phyloP scores from a whole-genome alignment of 139 green algal genomes.

The Choricystis sp. region DNA sequence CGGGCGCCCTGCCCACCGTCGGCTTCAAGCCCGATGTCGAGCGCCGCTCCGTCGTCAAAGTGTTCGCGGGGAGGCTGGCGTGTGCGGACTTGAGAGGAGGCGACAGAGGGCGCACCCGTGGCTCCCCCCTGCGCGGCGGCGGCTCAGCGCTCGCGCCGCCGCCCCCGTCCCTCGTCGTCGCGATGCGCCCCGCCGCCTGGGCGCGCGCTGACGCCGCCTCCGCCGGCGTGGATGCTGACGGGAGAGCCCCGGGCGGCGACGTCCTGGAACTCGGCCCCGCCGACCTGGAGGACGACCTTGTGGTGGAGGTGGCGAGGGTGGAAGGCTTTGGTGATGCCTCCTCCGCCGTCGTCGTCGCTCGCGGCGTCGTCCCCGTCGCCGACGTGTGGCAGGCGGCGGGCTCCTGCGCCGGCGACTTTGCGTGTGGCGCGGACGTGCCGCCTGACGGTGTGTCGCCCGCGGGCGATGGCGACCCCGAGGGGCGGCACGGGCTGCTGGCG shows the following conservation, averaged over 20 bases:
- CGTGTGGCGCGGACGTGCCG: not conserved
- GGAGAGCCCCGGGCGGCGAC: not conserved
- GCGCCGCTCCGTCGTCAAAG: conserved; percentile 1
- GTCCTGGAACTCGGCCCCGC: conserved; percentile 6
- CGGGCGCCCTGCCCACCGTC: conserved; percentile 2
- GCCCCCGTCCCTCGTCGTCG: not conserved
- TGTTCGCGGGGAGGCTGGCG: not conserved
- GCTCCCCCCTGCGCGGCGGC: not conserved
- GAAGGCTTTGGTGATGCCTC: not conserved
- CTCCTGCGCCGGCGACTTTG: not conserved
- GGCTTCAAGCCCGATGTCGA: conserved; percentile 1
- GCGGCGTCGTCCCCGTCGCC: conserved; percentile 2
- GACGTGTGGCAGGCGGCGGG: conserved; percentile 11
- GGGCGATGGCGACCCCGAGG: not conserved
- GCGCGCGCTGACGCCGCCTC: not conserved
- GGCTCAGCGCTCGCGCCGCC: not conserved
- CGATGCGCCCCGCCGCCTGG: not conserved
- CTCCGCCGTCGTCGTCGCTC: conserved; percentile 7
- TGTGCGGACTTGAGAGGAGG: not conserved
- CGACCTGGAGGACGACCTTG: conserved; percentile 7
- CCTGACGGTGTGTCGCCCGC: not conserved
- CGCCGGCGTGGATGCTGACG: not conserved
- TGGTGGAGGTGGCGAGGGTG: conserved; percentile 13
- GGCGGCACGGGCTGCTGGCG: not conserved
- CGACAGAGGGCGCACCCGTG: not conserved